phyloP scores from a whole-genome alignment of 192 early-diverging fungal genomes.

The Pecoramyces ruminantium region DNA sequence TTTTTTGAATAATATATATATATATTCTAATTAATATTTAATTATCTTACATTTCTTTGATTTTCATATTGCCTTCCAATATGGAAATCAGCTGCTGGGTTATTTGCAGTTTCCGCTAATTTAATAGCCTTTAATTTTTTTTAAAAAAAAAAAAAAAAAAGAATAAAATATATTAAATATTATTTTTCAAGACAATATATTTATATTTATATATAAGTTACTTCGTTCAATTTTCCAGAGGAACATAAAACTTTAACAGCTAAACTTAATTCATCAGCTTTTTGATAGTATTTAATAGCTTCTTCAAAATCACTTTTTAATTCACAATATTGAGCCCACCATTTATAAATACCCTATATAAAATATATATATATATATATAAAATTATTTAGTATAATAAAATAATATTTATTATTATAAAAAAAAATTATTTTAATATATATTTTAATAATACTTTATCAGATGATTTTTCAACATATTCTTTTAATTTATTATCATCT shows the following conservation, averaged over 20 bases:
- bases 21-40: too few relatives aligned
- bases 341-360: constrained; percentile 14
- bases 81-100: constrained; percentile 19
- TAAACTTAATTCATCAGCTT: constrained; percentile 19
- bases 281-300: constrained; percentile 25
- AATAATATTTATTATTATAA: too few relatives aligned
- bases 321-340: constrained; percentile 40
- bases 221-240: constrained; percentile 21
- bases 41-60: constrained; percentile 15
- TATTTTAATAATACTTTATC: constrained; percentile 1
- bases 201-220: neutral
- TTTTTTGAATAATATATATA: too few relatives aligned
- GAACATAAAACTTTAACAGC: constrained; percentile 25
- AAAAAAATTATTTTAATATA: too few relatives aligned
- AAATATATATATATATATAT: neutral
- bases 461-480: constrained; percentile 10
- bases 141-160: too few relatives aligned
- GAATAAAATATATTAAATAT: too few relatives aligned
- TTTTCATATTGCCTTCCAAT: constrained; percentile 27
- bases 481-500: constrained; percentile 8
- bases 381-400: too few relatives aligned
- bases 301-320: constrained; percentile 11
- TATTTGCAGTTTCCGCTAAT: constrained; percentile 12
- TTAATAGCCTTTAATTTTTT: constrained; percentile 13
- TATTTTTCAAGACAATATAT: too few relatives aligned